Base-by-base conservation (phyloP, 2,329 filamentous ascomycete species). In the Aspergillus ochraceoroseus region DNA sequence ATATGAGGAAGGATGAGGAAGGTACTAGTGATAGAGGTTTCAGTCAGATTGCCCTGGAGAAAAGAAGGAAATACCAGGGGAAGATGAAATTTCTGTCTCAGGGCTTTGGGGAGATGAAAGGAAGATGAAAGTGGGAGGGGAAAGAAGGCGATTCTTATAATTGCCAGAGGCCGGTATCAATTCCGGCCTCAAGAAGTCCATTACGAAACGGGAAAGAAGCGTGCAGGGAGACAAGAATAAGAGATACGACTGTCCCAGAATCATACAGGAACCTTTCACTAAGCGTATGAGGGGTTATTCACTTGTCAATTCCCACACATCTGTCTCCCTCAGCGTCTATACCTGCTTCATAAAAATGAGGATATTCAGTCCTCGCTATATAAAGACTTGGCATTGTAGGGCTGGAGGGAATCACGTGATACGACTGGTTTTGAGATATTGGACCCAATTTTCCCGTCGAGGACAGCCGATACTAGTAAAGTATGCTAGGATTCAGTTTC, bases 111-210 rank as follows among this genome's bases (percentile, higher is more conserved):
- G 27, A 32, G 26, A 32, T 32, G 51, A 47, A 50, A 37, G 32
- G 48, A 42, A 43, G 49, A 49, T 33, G 36, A 35, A 44, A 47
- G 55, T 53, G 40, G 49, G 54, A 53, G 54, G n/a, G 60, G 59
- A 54, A 49, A 54, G 47, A 45, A 59, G 50, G 47, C 46, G 47
- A 58, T 58, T 62, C 58, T 68, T 68, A 68, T 68, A 67, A 66
- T 56, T 48, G 49, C 55, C 48, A 53, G 64, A 66, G 65, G 65
- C 65, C 65, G 66, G 66, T 63, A 67, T 65, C 56, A 62, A 67
- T 68, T 63, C 65, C 65, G 65, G 65, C 65, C 65, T 67, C 63
- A 51, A 49, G 50, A 48, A 47, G 53, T 51, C 51, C 54, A 66
- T 63, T 64, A 65, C 62, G 55, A 58, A 63, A 64, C 41, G 56